Evolutionary conservation across 73 alveolate species (phyloP), one percentile per base, ranked within the genome.

Genomic region (Paramecium caudatum): DNA sequence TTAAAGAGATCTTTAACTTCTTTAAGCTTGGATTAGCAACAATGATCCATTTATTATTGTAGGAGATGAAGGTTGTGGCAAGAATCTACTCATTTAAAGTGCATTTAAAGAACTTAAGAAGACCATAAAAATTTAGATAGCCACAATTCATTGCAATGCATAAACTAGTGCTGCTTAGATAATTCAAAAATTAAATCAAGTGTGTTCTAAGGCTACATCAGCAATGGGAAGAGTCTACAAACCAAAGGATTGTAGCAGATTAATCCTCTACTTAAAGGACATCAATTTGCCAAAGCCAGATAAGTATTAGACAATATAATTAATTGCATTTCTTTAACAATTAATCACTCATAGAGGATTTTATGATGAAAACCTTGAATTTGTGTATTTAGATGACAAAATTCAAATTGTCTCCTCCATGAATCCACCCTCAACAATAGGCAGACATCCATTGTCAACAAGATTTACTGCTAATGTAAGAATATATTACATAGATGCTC

Each of bases 31-130:
- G 99, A 39, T 98, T 65, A 97, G 94, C 39, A 91, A 91, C 47
- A 97, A 96, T 65, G 99, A 99, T 82, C 99, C 99, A 0, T 97
- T 99, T 82, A 95, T 99, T 36, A 96, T 99, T 36, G 99, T 97
- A 4, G 99, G 99, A 9, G 99, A 99, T 6, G 99, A 99, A 93
- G 99, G 99, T 6, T 95, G 99, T 63, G 99, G 99, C 23, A 99
- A 99, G 94, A 98, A 97, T 92, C 93, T 98, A 19, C 92, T 99
- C 84, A 97, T 99, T 34, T 91, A 97, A 37, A 94, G 95, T 82
- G 96, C 99, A 69, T 95, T 97, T 85, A 93, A 94, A 50, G 95
- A 97, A 82, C 95, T 93, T 27, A 97, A 96, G 46, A 55, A 85
- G 33, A 12, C 37, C 4, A 62, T 62, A 91, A 95, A 98, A 46